Conservation (phyloP, 768 basidiomycete species). For the Boletus rufocinnamomeus region DNA sequence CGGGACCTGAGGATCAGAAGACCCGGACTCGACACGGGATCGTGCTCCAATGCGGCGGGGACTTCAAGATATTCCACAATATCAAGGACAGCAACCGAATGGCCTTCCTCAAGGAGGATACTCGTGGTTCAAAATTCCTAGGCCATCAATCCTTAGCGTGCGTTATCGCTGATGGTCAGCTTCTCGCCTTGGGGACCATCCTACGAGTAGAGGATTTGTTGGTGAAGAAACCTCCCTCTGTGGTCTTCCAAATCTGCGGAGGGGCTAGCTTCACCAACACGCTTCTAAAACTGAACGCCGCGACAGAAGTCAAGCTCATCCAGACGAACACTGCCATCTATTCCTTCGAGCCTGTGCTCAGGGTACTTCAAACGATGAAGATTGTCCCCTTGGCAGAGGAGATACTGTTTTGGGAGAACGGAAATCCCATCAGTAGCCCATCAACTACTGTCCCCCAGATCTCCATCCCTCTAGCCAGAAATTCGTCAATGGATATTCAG, state of each 20-base stretch:
- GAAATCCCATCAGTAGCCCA: conserved; percentile 16
- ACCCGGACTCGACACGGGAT: conserved; percentile 45
- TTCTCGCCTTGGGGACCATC: conserved; percentile 56
- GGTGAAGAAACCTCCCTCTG: conserved; percentile 45
- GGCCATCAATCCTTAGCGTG: conserved; percentile 57
- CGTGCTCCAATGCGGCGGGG: conserved; percentile 37
- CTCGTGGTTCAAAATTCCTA: conserved; percentile 40
- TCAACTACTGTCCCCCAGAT: conserved; percentile 13
- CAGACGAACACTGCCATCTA: conserved; percentile 65
- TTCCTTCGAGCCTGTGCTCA: conserved; percentile 63
- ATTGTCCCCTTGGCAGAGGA: conserved; percentile 50
- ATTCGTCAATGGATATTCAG: conserved; percentile 45
- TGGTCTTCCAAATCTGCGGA: conserved; percentile 57
- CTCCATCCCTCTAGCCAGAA: conserved; percentile 31
- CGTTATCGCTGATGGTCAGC: conserved; percentile 47
- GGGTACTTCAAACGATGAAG: conserved; percentile 49
- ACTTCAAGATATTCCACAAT: conserved; percentile 41
- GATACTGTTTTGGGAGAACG: conserved; percentile 54
- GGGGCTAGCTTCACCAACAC: conserved; percentile 39
- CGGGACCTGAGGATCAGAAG: conserved; percentile 26
- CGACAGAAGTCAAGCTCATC: conserved; percentile 44
- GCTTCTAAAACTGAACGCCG: conserved; percentile 42
- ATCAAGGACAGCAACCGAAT: conserved; percentile 39
- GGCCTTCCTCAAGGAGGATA: conserved; percentile 39
- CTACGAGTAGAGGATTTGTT: conserved; percentile 56